These are phyloP conservation scores for Sclerospora graminicola DNA, from an alignment of 352 stramenopile species.

Conservation along the genomic window DNA sequence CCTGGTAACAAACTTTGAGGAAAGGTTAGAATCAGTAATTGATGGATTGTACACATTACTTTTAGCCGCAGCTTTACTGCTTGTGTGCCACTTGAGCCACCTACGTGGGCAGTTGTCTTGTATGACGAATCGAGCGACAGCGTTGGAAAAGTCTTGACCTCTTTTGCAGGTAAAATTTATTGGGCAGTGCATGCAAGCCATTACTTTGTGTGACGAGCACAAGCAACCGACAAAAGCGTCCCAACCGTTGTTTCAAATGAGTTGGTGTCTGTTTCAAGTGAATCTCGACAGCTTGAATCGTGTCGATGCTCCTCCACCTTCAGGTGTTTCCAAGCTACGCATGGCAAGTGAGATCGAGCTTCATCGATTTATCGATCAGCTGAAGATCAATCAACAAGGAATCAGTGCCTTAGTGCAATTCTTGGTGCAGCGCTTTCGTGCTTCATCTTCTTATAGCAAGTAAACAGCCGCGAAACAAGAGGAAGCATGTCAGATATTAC, in stretches of 20 bases:
- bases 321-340: conserved; percentile 21
- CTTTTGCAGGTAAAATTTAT: conserved; percentile 43
- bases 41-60: conserved; percentile 30
- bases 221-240: conserved; percentile 3
- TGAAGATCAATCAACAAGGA: conserved; percentile 44
- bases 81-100: conserved; percentile 40
- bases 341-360: conserved; percentile 28
- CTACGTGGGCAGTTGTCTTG: conserved; percentile 5
- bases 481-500: conserved; percentile 34
- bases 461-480: conserved; percentile 8
- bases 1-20: conserved; percentile 20
- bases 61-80: conserved; percentile 35
- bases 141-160: too few relatives aligned
- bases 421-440: conserved; percentile 41
- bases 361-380: conserved; percentile 28
- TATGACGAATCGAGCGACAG: too few relatives aligned
- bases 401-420: conserved; percentile 43
- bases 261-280: conserved; percentile 51
- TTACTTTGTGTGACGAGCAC: conserved; percentile 29
- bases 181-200: conserved; percentile 39
- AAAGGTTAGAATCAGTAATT: conserved; percentile 18
- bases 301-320: neutral
- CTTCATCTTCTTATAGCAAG: conserved; percentile 10
- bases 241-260: conserved; percentile 43
- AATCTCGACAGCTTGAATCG: conserved; percentile 36